Base-by-base conservation (phyloP, 495 filamentous ascomycete genomes). In the Glonium stellatum region DNA sequence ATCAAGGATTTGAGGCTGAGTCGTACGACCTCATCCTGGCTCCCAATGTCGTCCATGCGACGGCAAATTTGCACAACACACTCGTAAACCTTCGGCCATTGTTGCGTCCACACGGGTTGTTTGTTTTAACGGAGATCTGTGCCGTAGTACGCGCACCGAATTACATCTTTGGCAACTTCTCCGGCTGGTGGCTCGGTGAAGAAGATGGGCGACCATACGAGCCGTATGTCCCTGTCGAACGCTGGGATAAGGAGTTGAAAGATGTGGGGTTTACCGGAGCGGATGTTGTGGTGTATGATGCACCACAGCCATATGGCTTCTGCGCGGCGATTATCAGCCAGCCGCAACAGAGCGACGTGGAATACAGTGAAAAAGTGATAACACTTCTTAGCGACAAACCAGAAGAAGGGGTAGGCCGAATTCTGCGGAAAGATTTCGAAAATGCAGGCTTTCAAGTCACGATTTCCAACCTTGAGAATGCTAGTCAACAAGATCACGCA, bases 21-120 rank as follows among this genome's bases (percentile, higher is more conserved):
- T 2, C 5, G 15, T 57, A 44, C 27, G 55, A 57, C 18, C 9
- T 57, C 13, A 23, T 57, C 37, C 6, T 57, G 4, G 55, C 55
- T 9, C 4, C 10, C 41, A 42, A 57, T 19, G 37, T 48, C 13
- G 3, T 57, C n/a, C 55, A 57, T 39, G 35, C 34, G 1, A 57
- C 55, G 11, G 4, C 1, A 5, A 51, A 49, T 23, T 9, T 57
- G 1, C 5, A 5, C 36, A 8, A 57, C 9, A 51, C 2, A 2
- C 55, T 57, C 2, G 4, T 6, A 18, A 57, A 57, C 18, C 2
- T 42, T 1, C 12, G 31, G 5, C 6, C 50, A 36, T 22, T 57
- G 8, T 36, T 57, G 25, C 6, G 8, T 6, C 35, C 36, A 1
- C 4, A 22, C 25, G 55, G 55, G 10, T 5, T 5, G 3, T 18